Conservation (phyloP, 768 basidiomycete species). For the Suillus tomentosus region DNA sequence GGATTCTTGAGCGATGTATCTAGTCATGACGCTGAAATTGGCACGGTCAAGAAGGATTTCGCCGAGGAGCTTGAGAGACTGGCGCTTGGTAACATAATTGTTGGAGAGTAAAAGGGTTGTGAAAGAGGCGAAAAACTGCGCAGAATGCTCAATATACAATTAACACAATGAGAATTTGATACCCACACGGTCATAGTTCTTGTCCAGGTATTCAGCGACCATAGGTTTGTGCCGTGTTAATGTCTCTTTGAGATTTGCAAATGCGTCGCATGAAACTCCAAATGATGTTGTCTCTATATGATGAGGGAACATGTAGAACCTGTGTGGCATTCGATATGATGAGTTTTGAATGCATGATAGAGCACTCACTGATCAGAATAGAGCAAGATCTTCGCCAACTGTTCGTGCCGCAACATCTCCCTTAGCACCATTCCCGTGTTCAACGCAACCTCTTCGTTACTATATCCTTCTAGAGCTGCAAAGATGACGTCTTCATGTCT, state of each 20-base stretch:
- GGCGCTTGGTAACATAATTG: constrained; percentile 99
- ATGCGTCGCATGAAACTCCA: constrained; percentile 97
- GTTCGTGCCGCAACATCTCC: constrained; percentile 95
- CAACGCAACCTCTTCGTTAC: constrained; percentile 93
- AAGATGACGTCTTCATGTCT: constrained; percentile 79
- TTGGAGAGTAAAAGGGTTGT: constrained; percentile 88
- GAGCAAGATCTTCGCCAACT: constrained; percentile 84
- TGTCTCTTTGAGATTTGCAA: constrained; percentile 96
- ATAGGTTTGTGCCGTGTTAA: constrained; percentile 96
- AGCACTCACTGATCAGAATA: constrained; percentile 90
- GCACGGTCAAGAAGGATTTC: constrained; percentile 97
- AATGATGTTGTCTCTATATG: constrained; percentile 98
- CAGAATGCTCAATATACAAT: not conserved
- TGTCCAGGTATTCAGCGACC: constrained; percentile 96
- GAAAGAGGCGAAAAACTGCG: constrained; percentile 94
- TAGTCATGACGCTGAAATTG: constrained; percentile 98
- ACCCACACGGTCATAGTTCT: constrained; percentile 91
- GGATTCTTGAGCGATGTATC: constrained; percentile 91
- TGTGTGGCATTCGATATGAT: constrained; percentile 28
- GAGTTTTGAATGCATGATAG: constrained; percentile 5
- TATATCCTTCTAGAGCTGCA: constrained; percentile 86
- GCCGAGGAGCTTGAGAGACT: constrained; percentile 95
- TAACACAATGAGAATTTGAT: not conserved
- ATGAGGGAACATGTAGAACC: constrained; percentile 95
- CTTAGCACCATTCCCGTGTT: constrained; percentile 98